Base-by-base conservation (phyloP, 768 basidiomycete genomes). In the Infundibulicybe gibba region DNA sequence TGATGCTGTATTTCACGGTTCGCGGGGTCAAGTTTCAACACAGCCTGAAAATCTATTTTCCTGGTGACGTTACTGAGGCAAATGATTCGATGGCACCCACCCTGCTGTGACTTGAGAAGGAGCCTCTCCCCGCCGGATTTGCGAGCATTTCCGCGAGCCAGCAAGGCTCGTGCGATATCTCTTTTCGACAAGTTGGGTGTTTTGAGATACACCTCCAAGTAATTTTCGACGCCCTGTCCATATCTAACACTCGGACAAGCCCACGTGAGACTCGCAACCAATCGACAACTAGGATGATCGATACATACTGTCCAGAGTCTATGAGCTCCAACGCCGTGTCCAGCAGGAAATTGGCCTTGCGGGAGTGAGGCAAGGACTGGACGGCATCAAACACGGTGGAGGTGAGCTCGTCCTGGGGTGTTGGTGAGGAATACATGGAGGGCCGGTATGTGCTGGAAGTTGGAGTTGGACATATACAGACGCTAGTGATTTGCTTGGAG, bases 161-260 rank as follows among this genome's bases (percentile, higher is more conserved):
- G 54, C 48, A 84, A 61, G 1, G 83, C 84, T 47, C 65, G 72
- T 3, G 76, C 72, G 2, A 80, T 57, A 49, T 83, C 76, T 39
- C 67, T 65, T 41, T 66, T 71, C 17, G 77, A 62, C 13, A 87
- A 60, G 41, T 77, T 74, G 0, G 83, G 82, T 13, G 82, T 84
- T 46, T 72, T 68, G 40, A 87, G 59, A 55, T 83, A 85, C 14
- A 85, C 80, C 13, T 87, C 83, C 19, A 85, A 55, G 55, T 82
- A 85, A 40, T 72, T 77, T 60, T 84, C 83, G 20, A 85, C 83
- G 21, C 82, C 75, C 34, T 70, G 65, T 13, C 80, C 81, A 66
- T 83, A 85, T 54, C 83, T 86, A 50, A 25, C 42, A 25, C 8
- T 25, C 25, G 25, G 25, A 25, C 25, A 25, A 25, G 25, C 8